phyloP scores from a whole-genome alignment of 106 monocot genomes.

The Platanthera guangdongensis region DNA sequence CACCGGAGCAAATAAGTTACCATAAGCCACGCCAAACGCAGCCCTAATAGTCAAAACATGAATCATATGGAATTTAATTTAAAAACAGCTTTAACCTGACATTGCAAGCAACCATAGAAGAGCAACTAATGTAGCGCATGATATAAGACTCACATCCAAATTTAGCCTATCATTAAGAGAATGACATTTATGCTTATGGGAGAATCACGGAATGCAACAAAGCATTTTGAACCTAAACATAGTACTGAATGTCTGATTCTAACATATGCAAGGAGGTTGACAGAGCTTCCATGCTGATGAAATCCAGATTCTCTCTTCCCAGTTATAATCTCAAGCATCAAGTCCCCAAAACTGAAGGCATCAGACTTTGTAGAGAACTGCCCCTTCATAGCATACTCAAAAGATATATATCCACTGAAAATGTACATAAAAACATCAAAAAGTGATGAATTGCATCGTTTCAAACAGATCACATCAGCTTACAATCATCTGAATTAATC shows the following conservation, averaged over 20 bases:
- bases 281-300: not conserved
- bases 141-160: too few species aligned
- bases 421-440: not conserved
- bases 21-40: too few species aligned
- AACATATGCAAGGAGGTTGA: slow-evolving; percentile 2
- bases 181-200: too few species aligned
- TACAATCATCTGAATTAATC: not conserved
- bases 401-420: not conserved
- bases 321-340: slow-evolving; percentile 12
- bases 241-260: not conserved
- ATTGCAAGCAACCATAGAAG: too few species aligned
- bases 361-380: not conserved
- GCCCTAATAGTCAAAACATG: too few species aligned
- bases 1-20: too few species aligned
- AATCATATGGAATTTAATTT: too few species aligned
- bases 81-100: too few species aligned
- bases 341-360: slow-evolving; percentile 12
- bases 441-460: not conserved
- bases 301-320: slow-evolving; percentile 6
- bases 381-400: not conserved
- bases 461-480: not conserved
- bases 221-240: too few species aligned
- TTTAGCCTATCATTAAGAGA: too few species aligned
- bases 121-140: too few species aligned
- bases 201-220: too few species aligned